Conservation (phyloP, 768 basidiomycete genomes). For the Boletus coccyginus region DNA sequence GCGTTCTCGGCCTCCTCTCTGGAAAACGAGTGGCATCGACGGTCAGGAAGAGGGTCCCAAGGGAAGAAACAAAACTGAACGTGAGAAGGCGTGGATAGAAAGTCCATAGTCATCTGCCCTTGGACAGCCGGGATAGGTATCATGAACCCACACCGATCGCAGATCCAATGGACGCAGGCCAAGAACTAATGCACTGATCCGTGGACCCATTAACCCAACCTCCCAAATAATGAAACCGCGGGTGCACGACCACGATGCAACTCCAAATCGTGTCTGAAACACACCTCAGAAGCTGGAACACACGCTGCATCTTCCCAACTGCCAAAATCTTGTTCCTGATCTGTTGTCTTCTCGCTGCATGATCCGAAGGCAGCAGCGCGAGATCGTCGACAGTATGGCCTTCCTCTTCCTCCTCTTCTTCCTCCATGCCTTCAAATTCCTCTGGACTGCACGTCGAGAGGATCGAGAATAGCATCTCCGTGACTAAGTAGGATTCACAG, state of each 20-base stretch:
- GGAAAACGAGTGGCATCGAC: neutral
- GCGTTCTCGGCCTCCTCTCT: constrained; percentile 81
- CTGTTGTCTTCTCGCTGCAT: constrained; percentile 57
- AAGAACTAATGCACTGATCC: neutral
- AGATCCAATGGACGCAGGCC: neutral
- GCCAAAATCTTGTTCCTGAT: constrained; percentile 95
- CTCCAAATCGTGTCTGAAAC: constrained; percentile 21
- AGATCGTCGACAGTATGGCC: constrained; percentile 28
- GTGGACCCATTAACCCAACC: too few relatives aligned
- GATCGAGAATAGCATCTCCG: constrained; percentile 96
- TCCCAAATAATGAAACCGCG: neutral
- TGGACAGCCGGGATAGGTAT: neutral
- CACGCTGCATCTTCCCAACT: constrained; percentile 86
- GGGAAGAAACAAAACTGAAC: neutral
- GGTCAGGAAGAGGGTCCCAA: neutral
- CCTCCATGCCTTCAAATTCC: constrained; percentile 72
- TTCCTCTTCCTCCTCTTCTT: constrained; percentile 36
- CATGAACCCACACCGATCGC: neutral
- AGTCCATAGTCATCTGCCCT: neutral
- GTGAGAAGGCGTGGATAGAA: too few relatives aligned
- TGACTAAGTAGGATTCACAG: constrained; percentile 52
- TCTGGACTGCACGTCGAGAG: constrained; percentile 92
- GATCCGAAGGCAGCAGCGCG: constrained; percentile 38
- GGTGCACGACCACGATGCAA: neutral
- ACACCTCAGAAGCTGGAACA: constrained; percentile 86